Evolutionary conservation across 768 basidiomycete genomes (phyloP), one percentile per base, ranked within the genome.

Genomic region (Pisolithus sp.): DNA sequence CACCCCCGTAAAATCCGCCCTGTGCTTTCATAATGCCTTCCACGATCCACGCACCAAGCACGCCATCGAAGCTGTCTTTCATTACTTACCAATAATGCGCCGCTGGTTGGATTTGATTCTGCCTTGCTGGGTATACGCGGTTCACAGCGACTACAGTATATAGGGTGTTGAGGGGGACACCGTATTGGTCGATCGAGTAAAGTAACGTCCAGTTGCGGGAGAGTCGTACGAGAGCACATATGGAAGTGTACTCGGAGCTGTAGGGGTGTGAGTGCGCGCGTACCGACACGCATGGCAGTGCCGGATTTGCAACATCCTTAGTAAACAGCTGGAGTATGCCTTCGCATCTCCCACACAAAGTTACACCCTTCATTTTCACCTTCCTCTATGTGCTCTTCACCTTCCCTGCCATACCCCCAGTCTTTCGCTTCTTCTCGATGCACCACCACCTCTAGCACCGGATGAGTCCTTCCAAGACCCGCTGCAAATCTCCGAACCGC

Each of bases 101-200:
- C 75, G 34, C 71, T 71, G 30, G 62, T 68, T 4, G 60, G 56
- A 12, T 58, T 56, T 3, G 63, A 60, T 20, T 59, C 58, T 0
- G 55, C 57, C 2, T 58, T 54, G 7, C 60, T 53, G 1, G 67
- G 67, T 18, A 63, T 31, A 21, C 69, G 67, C 5, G 65, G 59
- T 47, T 79, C 80, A 49, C 84, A 88, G 1, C 77, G 77, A 2
- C 76, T 61, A n/a, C n/a, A n/a, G 65, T 96, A 97, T 5, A 97
- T n/a, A n/a, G n/a, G n/a, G 95, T 96, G 42, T 86, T 83, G 13
- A 97, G 75, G 12, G 92, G 93, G 42, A 94, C 93, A 0, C 95
- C 95, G 58, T 98, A 89, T 61, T 96, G 93, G 62, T 62, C 9
- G 78, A 80, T 53, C 66, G 59, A 46, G 78, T 81, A 62, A 57